phyloP scores from a whole-genome alignment of 108 stramenopile species.

The Chaetoceros tenuissimus region DNA sequence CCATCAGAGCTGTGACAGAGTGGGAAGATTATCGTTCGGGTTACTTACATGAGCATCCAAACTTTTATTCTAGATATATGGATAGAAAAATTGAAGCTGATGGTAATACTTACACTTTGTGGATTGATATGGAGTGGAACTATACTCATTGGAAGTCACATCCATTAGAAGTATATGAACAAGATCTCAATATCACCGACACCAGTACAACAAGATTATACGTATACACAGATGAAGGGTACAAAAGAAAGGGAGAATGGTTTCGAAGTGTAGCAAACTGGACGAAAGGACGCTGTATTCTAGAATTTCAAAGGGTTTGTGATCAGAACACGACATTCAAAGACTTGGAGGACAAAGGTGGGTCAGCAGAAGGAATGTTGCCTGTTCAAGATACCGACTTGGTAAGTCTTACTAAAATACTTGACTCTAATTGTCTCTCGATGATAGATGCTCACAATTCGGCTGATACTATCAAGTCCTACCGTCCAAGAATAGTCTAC shows the following conservation, averaged over 20 bases:
- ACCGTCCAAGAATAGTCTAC: constrained; percentile 42
- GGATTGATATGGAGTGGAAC: constrained; percentile 59
- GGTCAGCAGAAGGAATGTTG: not conserved
- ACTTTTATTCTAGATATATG: constrained; percentile 71
- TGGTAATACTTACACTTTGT: constrained; percentile 46
- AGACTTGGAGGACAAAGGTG: constrained; percentile 21
- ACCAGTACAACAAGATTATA: constrained; percentile 16
- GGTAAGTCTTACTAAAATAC: constrained; percentile 1
- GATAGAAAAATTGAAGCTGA: constrained; percentile 49
- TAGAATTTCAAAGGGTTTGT: constrained; percentile 67
- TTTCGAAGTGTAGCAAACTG: constrained; percentile 42
- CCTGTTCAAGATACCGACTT: constrained; percentile 69
- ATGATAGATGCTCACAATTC: too few relatives aligned
- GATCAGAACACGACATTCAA: constrained; percentile 18
- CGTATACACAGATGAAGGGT: constrained; percentile 70
- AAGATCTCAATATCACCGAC: constrained; percentile 5
- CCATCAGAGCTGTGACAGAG: constrained; percentile 59
- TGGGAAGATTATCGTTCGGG: constrained; percentile 54
- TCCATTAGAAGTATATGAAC: constrained; percentile 3
- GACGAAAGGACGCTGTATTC: constrained; percentile 61
- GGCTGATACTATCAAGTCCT: constrained; percentile 24
- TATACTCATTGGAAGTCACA: constrained; percentile 46
- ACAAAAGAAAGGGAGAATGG: constrained; percentile 63
- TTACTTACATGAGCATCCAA: constrained; percentile 57
- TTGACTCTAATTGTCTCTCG: not conserved